phyloP scores from a whole-genome alignment of 768 basidiomycete genomes.

The Lactifluus hygrophoroides region DNA sequence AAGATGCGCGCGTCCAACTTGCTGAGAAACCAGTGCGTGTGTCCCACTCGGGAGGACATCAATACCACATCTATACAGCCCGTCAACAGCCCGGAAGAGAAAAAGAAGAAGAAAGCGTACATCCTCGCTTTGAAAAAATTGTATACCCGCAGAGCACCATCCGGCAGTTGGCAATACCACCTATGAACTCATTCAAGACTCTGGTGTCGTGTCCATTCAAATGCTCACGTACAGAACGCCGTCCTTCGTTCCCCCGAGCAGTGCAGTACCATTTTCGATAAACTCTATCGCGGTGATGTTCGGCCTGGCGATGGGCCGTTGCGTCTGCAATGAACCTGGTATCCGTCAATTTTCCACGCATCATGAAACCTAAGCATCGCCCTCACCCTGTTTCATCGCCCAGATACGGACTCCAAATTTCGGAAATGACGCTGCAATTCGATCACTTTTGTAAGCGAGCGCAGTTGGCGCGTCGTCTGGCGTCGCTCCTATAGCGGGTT shows the following conservation, averaged over 20 bases:
- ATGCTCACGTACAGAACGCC: constrained; percentile 49
- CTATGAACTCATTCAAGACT: constrained; percentile 26
- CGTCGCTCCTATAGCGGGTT: not conserved
- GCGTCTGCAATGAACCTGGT: constrained; percentile 53
- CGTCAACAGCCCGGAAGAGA: constrained; percentile 11
- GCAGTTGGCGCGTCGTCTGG: constrained; percentile 20
- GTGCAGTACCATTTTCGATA: constrained; percentile 50
- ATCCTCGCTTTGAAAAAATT: constrained; percentile 51
- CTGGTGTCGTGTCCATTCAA: not conserved
- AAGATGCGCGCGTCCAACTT: constrained; percentile 41
- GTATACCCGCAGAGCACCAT: constrained; percentile 54
- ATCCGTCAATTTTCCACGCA: not conserved
- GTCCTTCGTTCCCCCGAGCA: constrained; percentile 63
- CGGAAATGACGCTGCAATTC: constrained; percentile 19
- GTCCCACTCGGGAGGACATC: constrained; percentile 42
- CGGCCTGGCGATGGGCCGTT: constrained; percentile 54
- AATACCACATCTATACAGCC: constrained; percentile 38
- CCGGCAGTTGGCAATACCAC: constrained; percentile 62
- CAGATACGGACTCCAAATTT: constrained; percentile 19
- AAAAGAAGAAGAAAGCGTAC: constrained; percentile 29
- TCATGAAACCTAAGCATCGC: constrained; percentile 29
- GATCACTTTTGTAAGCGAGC: constrained; percentile 16
- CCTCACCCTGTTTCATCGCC: constrained; percentile 19
- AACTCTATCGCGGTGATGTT: constrained; percentile 59
- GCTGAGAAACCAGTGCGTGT: constrained; percentile 46